A percentile compares a stretch with the other conserved stretches of the same genome.
Evolutionary conservation across 129 eudicot species (phyloP).

Genomic region (Logfia minima): DNA sequence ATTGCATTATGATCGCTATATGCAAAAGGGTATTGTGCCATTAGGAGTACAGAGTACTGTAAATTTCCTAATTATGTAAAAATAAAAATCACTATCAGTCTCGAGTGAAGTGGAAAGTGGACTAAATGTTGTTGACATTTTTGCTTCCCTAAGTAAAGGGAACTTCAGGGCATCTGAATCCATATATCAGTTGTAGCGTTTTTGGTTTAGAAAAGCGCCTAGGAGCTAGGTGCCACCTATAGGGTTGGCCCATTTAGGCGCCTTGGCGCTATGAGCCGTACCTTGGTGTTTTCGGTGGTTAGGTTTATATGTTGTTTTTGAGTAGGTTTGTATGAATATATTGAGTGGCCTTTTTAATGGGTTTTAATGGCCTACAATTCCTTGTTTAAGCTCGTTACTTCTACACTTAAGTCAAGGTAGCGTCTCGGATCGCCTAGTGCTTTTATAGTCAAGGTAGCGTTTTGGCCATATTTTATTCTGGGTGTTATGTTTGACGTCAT

Average conservation of each 20-base stretch:
- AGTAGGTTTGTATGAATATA: too few species aligned
- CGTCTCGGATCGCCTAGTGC: too few species aligned
- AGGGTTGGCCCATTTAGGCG: too few species aligned
- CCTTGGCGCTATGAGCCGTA: too few species aligned
- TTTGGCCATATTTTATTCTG: neutral
- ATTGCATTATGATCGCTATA: neutral
- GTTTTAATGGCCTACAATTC: too few species aligned
- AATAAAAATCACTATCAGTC: neutral
- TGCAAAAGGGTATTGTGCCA: neutral
- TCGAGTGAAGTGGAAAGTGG: neutral
- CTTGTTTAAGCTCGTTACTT: too few species aligned
- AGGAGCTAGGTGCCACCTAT: too few species aligned
- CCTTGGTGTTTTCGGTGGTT: too few species aligned
- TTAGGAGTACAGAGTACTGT: neutral
- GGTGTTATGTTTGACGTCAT: neutral
- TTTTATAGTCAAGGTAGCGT: neutral
- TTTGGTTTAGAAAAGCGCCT: too few species aligned
- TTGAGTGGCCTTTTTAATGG: too few species aligned
- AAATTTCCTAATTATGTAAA: neutral
- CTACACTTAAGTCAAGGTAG: too few species aligned
- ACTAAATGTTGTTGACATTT: neutral
- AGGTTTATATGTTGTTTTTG: too few species aligned
- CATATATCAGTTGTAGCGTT: neutral
- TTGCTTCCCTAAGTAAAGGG: neutral
- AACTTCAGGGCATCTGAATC: neutral